Evolutionary conservation across 176 grass and related monocot genomes (phyloP).

Genomic region (Avena atlantica): DNA sequence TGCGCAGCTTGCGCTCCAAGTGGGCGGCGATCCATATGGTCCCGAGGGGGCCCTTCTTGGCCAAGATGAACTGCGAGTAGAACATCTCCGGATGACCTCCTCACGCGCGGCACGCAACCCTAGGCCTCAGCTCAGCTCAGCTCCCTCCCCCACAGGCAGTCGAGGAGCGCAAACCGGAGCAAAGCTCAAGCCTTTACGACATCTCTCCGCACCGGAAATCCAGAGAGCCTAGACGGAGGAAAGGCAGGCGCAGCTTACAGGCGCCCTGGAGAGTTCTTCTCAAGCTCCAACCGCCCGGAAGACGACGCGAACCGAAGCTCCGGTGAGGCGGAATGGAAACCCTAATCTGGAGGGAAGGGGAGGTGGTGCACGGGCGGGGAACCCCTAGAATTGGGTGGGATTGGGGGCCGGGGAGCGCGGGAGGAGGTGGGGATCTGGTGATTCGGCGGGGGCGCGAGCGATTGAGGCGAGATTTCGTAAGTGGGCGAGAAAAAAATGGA

Average conservation of each 20-base stretch:
- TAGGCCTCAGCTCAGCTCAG: slow-evolving; percentile 41
- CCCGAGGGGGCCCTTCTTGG: slow-evolving; percentile 98
- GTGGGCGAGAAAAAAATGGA: slow-evolving; percentile 40
- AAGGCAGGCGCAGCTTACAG: neutral
- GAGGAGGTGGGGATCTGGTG: slow-evolving; percentile 41
- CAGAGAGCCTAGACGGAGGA: neutral
- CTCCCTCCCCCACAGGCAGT: slow-evolving; percentile 2
- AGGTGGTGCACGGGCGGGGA: neutral
- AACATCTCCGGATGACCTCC: slow-evolving; percentile 74
- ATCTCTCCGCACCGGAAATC: slow-evolving; percentile 12
- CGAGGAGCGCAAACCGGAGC: slow-evolving; percentile 2
- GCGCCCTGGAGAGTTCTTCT: neutral
- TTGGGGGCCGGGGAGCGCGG: slow-evolving; percentile 2
- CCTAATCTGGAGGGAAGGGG: slow-evolving; percentile 37
- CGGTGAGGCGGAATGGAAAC: slow-evolving; percentile 22
- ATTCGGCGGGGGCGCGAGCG: slow-evolving; percentile 16
- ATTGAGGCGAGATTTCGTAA: slow-evolving; percentile 13
- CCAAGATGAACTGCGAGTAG: slow-evolving; percentile 99
- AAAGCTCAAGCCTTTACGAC: slow-evolving; percentile 45
- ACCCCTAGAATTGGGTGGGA: slow-evolving; percentile 39
- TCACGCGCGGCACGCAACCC: slow-evolving; percentile 39
- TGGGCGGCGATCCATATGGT: slow-evolving; percentile 99
- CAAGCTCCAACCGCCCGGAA: slow-evolving; percentile 18
- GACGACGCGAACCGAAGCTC: neutral
- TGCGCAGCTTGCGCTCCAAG: slow-evolving; percentile 96